Evolutionary conservation across 441 rosid genomes (phyloP).

Genomic region (Eruca vesicaria): DNA sequence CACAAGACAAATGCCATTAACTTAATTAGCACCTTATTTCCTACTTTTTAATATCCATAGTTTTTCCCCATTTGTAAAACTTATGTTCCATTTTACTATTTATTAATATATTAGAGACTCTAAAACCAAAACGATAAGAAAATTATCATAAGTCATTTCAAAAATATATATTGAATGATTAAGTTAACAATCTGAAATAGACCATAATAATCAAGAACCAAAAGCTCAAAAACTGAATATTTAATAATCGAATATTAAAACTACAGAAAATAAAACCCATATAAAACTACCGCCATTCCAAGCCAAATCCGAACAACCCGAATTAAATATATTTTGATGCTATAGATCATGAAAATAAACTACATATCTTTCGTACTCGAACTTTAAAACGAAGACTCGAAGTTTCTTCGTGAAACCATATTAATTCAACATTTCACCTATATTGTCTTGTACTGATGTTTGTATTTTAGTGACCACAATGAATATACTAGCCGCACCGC

Average conservation of each 20-base stretch:
- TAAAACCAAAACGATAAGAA: neutral
- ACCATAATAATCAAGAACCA: neutral
- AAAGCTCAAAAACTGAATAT: neutral
- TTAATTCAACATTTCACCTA: neutral
- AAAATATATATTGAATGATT: neutral
- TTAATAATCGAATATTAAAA: neutral
- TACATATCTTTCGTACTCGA: neutral
- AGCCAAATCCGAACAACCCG: neutral
- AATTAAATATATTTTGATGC: neutral
- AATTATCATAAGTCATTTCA: neutral
- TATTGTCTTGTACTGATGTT: constrained; percentile 1
- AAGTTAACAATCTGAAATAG: neutral
- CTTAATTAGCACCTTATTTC: neutral
- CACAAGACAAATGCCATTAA: constrained; percentile 30
- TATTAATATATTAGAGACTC: neutral
- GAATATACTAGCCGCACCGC: constrained; percentile 19
- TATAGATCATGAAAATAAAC: neutral
- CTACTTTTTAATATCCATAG: neutral
- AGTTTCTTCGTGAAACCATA: neutral
- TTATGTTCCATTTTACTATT: neutral
- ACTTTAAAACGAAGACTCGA: neutral
- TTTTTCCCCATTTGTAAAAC: neutral
- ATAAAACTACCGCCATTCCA: neutral
- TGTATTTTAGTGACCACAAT: constrained; percentile 10
- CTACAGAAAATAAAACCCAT: neutral